A percentile compares a stretch with the other conserved stretches of the same genome.
phyloP scores from a whole-genome alignment of 495 filamentous ascomycete species.

The Hypoxylon fuscum region DNA sequence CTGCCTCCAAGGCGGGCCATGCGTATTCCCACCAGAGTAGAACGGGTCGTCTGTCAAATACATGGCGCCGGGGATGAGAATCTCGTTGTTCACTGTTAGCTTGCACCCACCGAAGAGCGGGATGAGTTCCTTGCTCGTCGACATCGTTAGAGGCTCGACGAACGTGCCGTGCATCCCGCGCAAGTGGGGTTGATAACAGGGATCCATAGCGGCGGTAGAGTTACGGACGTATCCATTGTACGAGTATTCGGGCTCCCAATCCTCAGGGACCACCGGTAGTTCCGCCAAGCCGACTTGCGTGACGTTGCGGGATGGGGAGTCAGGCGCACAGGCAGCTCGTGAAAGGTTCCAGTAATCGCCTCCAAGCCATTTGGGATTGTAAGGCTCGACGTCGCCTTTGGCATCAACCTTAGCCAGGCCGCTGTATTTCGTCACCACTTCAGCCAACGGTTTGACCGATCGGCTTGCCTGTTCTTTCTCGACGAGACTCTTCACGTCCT shows the following conservation, averaged over 20 bases:
- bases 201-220: conserved; percentile 68
- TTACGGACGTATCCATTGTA: conserved; percentile 68
- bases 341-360: conserved; percentile 50
- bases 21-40: conserved; percentile 63
- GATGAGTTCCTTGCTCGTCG: conserved; percentile 64
- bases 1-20: conserved; percentile 62
- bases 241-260: conserved; percentile 44
- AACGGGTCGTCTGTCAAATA: conserved; percentile 72
- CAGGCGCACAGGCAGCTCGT: conserved; percentile 62
- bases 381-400: conserved; percentile 31
- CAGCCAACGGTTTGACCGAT: conserved; percentile 39
- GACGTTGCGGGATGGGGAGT: conserved; percentile 61
- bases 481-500: conserved; percentile 63
- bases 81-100: conserved; percentile 80
- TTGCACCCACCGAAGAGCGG: conserved; percentile 83
- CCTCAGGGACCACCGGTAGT: conserved; percentile 47
- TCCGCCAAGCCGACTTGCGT: conserved; percentile 49
- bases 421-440: conserved; percentile 40
- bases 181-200: conserved; percentile 66
- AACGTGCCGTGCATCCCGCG: conserved; percentile 74
- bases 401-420: conserved; percentile 45
- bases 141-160: conserved; percentile 68
- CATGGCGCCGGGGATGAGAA: conserved; percentile 80
- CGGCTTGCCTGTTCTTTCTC: conserved; percentile 58
- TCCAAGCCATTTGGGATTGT: conserved; percentile 40